Base-by-base conservation (phyloP, 2,329 filamentous ascomycete genomes). In the Penicillium vulpinum region DNA sequence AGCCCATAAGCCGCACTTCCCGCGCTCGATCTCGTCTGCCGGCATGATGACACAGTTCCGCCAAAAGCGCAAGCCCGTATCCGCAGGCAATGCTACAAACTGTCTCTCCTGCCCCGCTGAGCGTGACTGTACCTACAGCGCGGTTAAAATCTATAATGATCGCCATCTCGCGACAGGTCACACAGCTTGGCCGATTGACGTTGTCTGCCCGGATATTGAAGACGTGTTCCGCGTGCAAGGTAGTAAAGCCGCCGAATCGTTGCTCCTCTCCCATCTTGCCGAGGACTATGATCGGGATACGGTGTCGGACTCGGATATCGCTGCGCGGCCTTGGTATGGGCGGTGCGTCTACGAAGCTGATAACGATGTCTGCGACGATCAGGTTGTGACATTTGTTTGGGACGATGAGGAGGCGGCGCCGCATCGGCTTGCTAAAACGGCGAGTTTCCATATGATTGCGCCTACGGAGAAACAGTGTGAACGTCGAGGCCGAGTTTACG, bases 311-410 rank as follows among this genome's bases (percentile, higher is more conserved):
- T 61, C 58, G 11, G 73, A 79, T n/a, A 77, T 86, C 5, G 77
- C 81, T 47, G 67, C 68, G 11, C 73, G 83, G 5, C 76, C 81
- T 1, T 88, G 92, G 91, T 97, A 92, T 69, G 94, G 94, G 0
- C 86, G 93, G n/a, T 99, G 94, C 70, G 94, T 97, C 1, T 97
- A 88, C 76, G 94, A 97, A 71, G 81, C 88, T 5, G 92, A 96
- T 75, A 99, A 97, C 75, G 87, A 95, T 68, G 94, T 97, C 40
- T 91, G 88, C 67, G 94, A 99, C 72, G 91, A 97, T 68, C 93
- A 97, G 73, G 83, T 88, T 26, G 94, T 97, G 21, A 93, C 89
- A 0, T 85, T 97, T 51, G 86, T 84, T 4, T 97, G 93, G 92
- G 88, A 92, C 13, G 90, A 95, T 43, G 87, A 90, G 31, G 57